These are phyloP conservation scores for Cladosporium phlei DNA, from an alignment of 2,329 filamentous ascomycete genomes.

Conservation along the genomic window DNA sequence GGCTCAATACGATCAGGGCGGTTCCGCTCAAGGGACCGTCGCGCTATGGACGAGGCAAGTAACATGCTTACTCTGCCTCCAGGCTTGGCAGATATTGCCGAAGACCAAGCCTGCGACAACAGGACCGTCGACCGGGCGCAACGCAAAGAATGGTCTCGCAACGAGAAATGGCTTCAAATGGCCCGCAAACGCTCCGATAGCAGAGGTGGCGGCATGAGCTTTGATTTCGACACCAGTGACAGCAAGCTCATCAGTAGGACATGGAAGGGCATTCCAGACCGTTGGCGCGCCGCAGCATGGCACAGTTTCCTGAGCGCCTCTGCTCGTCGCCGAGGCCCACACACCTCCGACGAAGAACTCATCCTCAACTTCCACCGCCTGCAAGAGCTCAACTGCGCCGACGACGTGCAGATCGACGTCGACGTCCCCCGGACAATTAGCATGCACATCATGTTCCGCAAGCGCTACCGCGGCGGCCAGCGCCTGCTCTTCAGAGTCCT, in stretches of 20 bases:
- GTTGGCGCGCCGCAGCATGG: slow-evolving; percentile 91
- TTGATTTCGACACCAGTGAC: slow-evolving; percentile 76
- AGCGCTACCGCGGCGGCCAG: slow-evolving; percentile 86
- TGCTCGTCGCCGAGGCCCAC: slow-evolving; percentile 59
- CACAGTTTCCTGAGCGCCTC: slow-evolving; percentile 82
- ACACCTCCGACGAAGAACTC: slow-evolving; percentile 64
- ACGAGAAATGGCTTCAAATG: slow-evolving; percentile 67
- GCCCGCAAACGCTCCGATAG: slow-evolving; percentile 42
- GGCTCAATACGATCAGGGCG: slow-evolving; percentile 30
- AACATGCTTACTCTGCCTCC: slow-evolving; percentile 62
- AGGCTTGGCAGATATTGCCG: slow-evolving; percentile 44
- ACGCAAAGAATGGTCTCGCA: slow-evolving; percentile 56
- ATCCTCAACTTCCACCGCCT: slow-evolving; percentile 67
- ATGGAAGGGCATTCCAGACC: slow-evolving; percentile 97
- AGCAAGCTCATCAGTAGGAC: slow-evolving; percentile 79
- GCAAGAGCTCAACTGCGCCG: slow-evolving; percentile 69
- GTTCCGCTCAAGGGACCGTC: slow-evolving; percentile 50
- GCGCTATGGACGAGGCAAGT: slow-evolving; percentile 55
- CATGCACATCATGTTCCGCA: slow-evolving; percentile 94
- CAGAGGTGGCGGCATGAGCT: slow-evolving; percentile 57
- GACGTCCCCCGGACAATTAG: slow-evolving; percentile 94
- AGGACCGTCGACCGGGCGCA: slow-evolving; percentile 46
- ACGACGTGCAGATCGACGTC: slow-evolving; percentile 95
- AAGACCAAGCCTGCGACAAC: slow-evolving; percentile 45
- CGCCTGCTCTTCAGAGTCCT: slow-evolving; percentile 86